Evolutionary conservation across 2,329 filamentous ascomycete genomes (phyloP), one percentile per base, ranked within the genome.

Genomic region (Colletotrichum abscissum): DNA sequence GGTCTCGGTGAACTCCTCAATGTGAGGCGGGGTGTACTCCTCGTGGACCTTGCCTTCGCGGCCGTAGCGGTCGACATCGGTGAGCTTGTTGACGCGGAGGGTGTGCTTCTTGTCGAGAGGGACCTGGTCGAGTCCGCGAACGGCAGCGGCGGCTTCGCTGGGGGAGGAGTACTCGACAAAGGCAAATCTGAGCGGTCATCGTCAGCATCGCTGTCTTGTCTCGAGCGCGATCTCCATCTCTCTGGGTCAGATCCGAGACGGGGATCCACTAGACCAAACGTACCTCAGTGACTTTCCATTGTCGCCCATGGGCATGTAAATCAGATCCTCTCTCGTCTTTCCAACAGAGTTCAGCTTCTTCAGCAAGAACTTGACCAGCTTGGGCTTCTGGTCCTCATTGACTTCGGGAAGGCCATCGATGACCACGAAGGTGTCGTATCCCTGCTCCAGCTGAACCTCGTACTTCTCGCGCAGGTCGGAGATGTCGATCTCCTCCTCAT

Each of bases 71-170:
- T 99, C 97, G 80, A 99, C 95, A 82, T 99, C 97, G 79, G 95
- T 98, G 79, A 99, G 90, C 86, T 99, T 99, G 91, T 99, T 99
- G 79, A 99, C 95, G 76, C 93, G 90, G 78, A 99, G 91, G 65
- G 91, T 98, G 89, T 99, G 95, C 87, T 93, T 98, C 90, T 97
- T 98, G 87, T 99, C 97, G 80, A 99, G 93, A 57, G 96, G 91
- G 6, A 93, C 92, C 79, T 91, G 91, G 84, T 99, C 92, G 73
- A 99, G 92, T 79, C 94, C 91, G 83, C 97, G 95, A 78, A 95
- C 94, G 69, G 96, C 97, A 67, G 94, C 94, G 69, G 94, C 89
- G 33, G 97, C 97, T 87, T 98, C 95, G 80, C 93, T 94, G 70
- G 97, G 89, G 14, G 95, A 95, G 75, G 95, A 93, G 85, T 96